Evolutionary conservation across 768 basidiomycete species (phyloP).

Genomic region (Boletus subcaerulescens): DNA sequence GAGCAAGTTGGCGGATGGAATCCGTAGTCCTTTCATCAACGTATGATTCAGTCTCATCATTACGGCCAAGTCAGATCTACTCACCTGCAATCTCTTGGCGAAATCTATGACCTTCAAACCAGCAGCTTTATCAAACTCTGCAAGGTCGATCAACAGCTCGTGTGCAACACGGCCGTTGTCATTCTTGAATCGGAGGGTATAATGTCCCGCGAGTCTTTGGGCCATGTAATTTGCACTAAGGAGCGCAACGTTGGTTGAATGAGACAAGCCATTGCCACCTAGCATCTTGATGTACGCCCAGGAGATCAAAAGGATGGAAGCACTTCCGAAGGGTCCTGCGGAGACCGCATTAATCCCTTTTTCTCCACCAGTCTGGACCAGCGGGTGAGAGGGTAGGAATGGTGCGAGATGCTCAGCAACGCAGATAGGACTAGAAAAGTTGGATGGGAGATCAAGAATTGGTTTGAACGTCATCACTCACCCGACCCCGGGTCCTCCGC

Average conservation of each 20-base stretch:
- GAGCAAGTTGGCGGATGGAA: slow-evolving; percentile 98
- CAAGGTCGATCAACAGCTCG: slow-evolving; percentile 92
- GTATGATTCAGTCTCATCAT: neutral
- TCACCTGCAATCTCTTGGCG: slow-evolving; percentile 89
- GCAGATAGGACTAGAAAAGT: slow-evolving; percentile 71
- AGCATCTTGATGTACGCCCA: slow-evolving; percentile 99
- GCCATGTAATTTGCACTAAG: slow-evolving; percentile 99
- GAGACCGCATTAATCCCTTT: slow-evolving; percentile 84
- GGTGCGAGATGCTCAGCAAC: slow-evolving; percentile 91
- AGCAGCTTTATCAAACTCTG: slow-evolving; percentile 88
- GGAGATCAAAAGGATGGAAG: slow-evolving; percentile 92
- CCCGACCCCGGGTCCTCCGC: slow-evolving; percentile 96
- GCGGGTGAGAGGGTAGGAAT: slow-evolving; percentile 89
- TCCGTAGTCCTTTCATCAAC: slow-evolving; percentile 65
- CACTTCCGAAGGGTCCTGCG: slow-evolving; percentile 91
- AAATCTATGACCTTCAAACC: slow-evolving; percentile 95
- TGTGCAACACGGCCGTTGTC: slow-evolving; percentile 91
- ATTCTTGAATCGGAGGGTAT: slow-evolving; percentile 88
- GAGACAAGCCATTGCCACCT: slow-evolving; percentile 85
- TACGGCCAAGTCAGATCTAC: neutral
- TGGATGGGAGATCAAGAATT: neutral
- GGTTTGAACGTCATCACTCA: slow-evolving; percentile 30
- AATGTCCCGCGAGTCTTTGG: slow-evolving; percentile 76
- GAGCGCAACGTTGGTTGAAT: slow-evolving; percentile 83
- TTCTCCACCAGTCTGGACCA: slow-evolving; percentile 61